These are phyloP conservation scores for Sanghuangporus weigelae DNA, from an alignment of 1,284 basidiomycete genomes.

Conservation along the genomic window DNA sequence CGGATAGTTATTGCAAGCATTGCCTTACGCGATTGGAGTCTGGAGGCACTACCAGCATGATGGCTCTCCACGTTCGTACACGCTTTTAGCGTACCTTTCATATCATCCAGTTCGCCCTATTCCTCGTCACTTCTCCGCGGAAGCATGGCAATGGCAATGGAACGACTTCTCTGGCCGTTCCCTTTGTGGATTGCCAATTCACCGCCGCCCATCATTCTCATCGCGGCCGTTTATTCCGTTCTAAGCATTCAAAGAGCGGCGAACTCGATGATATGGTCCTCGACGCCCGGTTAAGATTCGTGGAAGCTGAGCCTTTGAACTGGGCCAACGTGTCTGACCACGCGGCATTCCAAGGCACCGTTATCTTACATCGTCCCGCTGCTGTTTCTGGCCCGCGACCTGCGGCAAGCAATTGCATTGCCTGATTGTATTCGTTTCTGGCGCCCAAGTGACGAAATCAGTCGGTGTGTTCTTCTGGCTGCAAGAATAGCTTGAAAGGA, in stretches of 20 bases:
- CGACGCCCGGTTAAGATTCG: neutral
- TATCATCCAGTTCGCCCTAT: neutral
- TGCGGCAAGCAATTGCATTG: neutral
- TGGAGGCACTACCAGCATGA: neutral
- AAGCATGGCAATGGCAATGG: neutral
- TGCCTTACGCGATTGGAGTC: neutral
- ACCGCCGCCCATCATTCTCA: neutral
- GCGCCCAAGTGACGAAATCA: neutral
- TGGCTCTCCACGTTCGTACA: neutral
- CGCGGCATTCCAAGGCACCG: neutral
- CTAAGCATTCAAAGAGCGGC: neutral
- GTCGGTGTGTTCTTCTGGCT: neutral
- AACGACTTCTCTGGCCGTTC: neutral
- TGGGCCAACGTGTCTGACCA: neutral
- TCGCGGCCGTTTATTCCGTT: constrained; percentile 1
- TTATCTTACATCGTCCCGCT: neutral
- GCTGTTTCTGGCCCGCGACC: neutral
- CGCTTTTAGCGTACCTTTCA: neutral
- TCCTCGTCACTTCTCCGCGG: neutral
- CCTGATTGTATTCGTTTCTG: neutral
- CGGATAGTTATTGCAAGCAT: neutral
- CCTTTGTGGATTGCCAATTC: constrained; percentile 3
- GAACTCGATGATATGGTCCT: constrained; percentile 5
- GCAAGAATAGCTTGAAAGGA: neutral
- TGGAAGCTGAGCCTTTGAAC: neutral